A percentile compares a stretch with the other conserved stretches of the same genome.
These are phyloP conservation scores for Saururus chinensis DNA, from an alignment of 164 flowering plant genomes.

Conservation along the genomic window DNA sequence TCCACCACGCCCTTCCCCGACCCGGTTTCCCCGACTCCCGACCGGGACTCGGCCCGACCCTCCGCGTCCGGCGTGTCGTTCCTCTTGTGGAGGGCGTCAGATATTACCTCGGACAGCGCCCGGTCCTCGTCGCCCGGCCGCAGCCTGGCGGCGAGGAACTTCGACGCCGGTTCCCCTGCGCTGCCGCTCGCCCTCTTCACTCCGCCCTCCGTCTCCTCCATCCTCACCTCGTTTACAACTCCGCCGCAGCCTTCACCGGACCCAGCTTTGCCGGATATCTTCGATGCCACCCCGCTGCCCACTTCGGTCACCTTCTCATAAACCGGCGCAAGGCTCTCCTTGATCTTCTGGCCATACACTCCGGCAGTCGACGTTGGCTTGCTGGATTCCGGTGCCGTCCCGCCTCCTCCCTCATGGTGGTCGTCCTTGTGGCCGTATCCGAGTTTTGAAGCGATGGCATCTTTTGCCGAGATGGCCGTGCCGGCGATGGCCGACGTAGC, in stretches of 20 bases:
- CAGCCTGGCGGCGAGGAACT: slow-evolving; percentile 38
- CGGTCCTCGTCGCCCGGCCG: slow-evolving; percentile 65
- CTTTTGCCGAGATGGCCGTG: slow-evolving; percentile 19
- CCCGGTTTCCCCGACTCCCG: not conserved
- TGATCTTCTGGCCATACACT: slow-evolving; percentile 15
- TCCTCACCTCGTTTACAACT: not conserved
- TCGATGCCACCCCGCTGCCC: slow-evolving; percentile 25
- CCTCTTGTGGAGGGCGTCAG: slow-evolving; percentile 19
- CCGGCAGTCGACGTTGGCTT: not conserved
- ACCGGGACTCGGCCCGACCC: slow-evolving; percentile 31
- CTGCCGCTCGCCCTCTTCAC: slow-evolving; percentile 23
- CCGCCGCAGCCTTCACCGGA: not conserved
- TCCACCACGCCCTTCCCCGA: slow-evolving; percentile 9
- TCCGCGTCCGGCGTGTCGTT: slow-evolving; percentile 6
- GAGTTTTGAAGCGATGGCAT: slow-evolving; percentile 14
- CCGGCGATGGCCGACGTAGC: slow-evolving; percentile 20
- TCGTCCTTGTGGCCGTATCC: slow-evolving; percentile 7
- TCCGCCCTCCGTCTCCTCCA: slow-evolving; percentile 1
- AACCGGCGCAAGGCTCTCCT: slow-evolving; percentile 31
- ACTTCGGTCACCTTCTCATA: slow-evolving; percentile 31
- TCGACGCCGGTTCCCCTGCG: slow-evolving; percentile 17
- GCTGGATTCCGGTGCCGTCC: too few species aligned
- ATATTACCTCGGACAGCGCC: slow-evolving; percentile 53
- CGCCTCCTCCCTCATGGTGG: not conserved
- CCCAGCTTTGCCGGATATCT: slow-evolving; percentile 13